Percentiles rank a stretch among this genome's conserved stretches.
These are phyloP conservation scores for Calocera cornea DNA, from an alignment of 768 basidiomycete genomes.

Conservation along the genomic window DNA sequence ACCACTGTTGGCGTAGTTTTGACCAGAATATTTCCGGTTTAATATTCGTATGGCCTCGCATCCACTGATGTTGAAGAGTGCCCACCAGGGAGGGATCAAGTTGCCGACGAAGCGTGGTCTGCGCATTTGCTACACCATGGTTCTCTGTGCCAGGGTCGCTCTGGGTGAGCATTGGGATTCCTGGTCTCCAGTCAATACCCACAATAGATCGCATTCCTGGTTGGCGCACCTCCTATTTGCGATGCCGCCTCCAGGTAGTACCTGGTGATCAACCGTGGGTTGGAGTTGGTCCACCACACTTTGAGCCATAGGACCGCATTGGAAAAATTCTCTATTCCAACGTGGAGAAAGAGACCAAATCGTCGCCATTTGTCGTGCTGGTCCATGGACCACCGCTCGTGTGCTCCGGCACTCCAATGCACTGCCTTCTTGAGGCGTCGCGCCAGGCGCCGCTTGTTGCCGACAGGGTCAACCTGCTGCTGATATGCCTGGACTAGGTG, in stretches of 20 bases:
- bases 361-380: slow-evolving; percentile 38
- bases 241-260: background rate
- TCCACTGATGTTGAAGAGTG: slow-evolving; percentile 33
- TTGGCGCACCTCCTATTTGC: background rate
- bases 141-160: slow-evolving; percentile 36
- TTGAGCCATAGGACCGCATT: background rate
- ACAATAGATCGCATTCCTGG: background rate
- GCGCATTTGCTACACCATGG: slow-evolving; percentile 33
- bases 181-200: background rate
- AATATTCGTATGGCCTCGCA: slow-evolving; percentile 28
- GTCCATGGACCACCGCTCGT: slow-evolving; percentile 27
- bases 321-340: slow-evolving; percentile 15
- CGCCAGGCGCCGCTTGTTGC: slow-evolving; percentile 12
- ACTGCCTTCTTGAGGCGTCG: slow-evolving; percentile 19
- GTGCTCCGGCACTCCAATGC: slow-evolving; percentile 33
- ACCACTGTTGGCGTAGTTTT: slow-evolving; percentile 19
- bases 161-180: slow-evolving; percentile 30
- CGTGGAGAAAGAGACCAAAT: slow-evolving; percentile 27
- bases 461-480: background rate
- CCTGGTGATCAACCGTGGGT: background rate
- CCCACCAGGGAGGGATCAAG: slow-evolving; percentile 29
- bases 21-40: slow-evolving; percentile 33
- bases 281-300: background rate
- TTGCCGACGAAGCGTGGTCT: slow-evolving; percentile 28
- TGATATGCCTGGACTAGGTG: background rate